phyloP scores from a whole-genome alignment of 2,329 filamentous ascomycete genomes.

The Fusarium transvaalense region DNA sequence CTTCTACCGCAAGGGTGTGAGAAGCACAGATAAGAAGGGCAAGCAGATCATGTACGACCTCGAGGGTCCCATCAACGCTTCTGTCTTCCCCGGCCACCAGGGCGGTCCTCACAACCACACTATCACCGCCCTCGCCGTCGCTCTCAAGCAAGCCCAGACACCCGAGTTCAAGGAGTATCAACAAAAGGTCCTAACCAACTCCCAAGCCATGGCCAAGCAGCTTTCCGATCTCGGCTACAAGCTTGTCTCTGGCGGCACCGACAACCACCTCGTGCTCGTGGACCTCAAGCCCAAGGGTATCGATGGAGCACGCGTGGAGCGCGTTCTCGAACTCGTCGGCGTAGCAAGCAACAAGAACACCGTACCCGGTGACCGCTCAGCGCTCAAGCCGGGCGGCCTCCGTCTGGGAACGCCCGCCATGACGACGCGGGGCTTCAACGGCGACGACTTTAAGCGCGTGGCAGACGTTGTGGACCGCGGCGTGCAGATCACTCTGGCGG shows the following conservation, averaged over 20 bases:
- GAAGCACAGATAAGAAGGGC: conserved; percentile 84
- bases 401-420: conserved; percentile 94
- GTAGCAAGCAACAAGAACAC: conserved; percentile 99
- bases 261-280: conserved; percentile 93
- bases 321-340: conserved; percentile 87
- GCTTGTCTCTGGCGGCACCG: conserved; percentile 90
- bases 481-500: conserved; percentile 78
- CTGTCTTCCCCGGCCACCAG: conserved; percentile 96
- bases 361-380: conserved; percentile 91
- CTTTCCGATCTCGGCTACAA: conserved; percentile 79
- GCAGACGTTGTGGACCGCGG: conserved; percentile 85
- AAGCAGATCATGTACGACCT: conserved; percentile 84
- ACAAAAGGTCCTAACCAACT: conserved; percentile 85
- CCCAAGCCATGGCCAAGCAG: conserved; percentile 81
- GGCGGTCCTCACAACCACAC: conserved; percentile 98
- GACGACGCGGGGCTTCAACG: conserved; percentile 89
- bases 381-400: conserved; percentile 88
- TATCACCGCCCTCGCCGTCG: conserved; percentile 92
- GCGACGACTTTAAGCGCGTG: conserved; percentile 85
- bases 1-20: conserved; percentile 93
- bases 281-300: conserved; percentile 88
- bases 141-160: conserved; percentile 88
- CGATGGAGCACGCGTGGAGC: conserved; percentile 88
- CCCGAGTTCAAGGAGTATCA: conserved; percentile 93
- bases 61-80: conserved; percentile 90